Percentiles rank a stretch among this genome's conserved stretches.
phyloP scores from a whole-genome alignment of 2,329 filamentous ascomycete genomes.

The Pseudocercospora musae region DNA sequence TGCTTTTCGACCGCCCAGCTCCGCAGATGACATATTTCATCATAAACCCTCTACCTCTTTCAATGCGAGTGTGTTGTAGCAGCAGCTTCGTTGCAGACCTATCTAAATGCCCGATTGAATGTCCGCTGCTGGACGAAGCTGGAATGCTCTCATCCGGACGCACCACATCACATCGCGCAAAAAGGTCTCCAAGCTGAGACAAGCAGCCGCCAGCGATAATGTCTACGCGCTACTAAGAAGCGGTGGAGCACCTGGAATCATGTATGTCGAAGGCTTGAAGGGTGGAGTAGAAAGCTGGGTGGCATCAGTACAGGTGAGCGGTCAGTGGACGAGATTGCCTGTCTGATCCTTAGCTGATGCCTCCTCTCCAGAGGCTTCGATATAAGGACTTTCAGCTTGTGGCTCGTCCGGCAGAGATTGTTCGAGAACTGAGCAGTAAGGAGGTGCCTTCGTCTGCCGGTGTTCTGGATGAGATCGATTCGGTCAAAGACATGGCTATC shows the following conservation, averaged over 20 bases:
- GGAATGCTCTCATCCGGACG: slow-evolving; percentile 66
- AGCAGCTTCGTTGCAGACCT: no score
- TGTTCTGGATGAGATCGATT: slow-evolving; percentile 55
- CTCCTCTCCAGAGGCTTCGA: slow-evolving; percentile 46
- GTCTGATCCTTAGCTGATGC: not conserved
- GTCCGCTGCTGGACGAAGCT: slow-evolving; percentile 10
- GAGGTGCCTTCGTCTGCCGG: slow-evolving; percentile 32
- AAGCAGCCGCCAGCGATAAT: slow-evolving; percentile 59
- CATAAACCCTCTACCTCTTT: not conserved
- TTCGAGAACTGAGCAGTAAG: slow-evolving; percentile 19
- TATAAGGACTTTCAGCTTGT: slow-evolving; percentile 72
- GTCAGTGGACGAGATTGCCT: slow-evolving; percentile 2
- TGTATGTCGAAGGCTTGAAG: slow-evolving; percentile 70
- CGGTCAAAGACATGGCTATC: slow-evolving; percentile 62
- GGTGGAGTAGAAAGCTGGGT: slow-evolving; percentile 62
- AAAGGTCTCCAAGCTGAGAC: slow-evolving; percentile 63
- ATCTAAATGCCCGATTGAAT: no score
- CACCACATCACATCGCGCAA: slow-evolving; percentile 80
- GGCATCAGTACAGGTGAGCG: slow-evolving; percentile 53
- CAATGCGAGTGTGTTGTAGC: no score
- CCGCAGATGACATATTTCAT: not conserved
- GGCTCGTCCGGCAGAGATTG: slow-evolving; percentile 47
- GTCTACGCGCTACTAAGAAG: slow-evolving; percentile 64
- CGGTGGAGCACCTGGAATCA: slow-evolving; percentile 69
- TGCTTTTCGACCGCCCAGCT: no score